These are phyloP conservation scores for Murraya koenigii DNA, from an alignment of 345 rosid species.

Conservation along the genomic window DNA sequence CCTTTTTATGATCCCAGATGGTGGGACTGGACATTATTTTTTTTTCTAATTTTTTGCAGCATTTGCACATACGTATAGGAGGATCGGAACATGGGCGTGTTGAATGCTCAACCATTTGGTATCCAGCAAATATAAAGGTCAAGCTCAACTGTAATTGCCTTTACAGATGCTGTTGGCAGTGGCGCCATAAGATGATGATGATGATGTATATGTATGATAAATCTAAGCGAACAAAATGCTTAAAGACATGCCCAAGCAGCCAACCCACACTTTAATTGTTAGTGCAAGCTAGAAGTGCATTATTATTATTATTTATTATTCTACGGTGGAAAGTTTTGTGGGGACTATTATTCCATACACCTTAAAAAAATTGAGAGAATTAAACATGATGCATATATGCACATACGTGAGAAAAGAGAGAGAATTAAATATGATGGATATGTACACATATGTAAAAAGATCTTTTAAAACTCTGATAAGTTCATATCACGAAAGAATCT, in stretches of 20 bases:
- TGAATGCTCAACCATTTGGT: background rate
- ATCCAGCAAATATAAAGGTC: constrained; percentile 31
- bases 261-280: constrained; percentile 34
- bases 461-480: too few species aligned
- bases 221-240: constrained; percentile 28
- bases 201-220: constrained; percentile 2
- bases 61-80: background rate
- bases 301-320: constrained; percentile 32
- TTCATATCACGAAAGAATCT: too few species aligned
- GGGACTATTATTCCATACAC: constrained; percentile 48
- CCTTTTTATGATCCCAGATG: constrained; percentile 35
- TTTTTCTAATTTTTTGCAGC: background rate
- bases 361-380: constrained; percentile 11
- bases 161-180: constrained; percentile 36
- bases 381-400: too few species aligned
- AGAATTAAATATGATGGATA: too few species aligned
- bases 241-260: constrained; percentile 17
- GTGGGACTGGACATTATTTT: constrained; percentile 16
- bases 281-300: constrained; percentile 36
- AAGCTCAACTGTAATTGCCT: constrained; percentile 33
- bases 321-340: constrained; percentile 39
- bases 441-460: too few species aligned
- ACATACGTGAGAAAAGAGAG: too few species aligned
- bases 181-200: constrained; percentile 23
- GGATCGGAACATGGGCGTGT: constrained; percentile 9